Conservation (phyloP, 106 monocot genomes). For the Gastrodia elata region DNA sequence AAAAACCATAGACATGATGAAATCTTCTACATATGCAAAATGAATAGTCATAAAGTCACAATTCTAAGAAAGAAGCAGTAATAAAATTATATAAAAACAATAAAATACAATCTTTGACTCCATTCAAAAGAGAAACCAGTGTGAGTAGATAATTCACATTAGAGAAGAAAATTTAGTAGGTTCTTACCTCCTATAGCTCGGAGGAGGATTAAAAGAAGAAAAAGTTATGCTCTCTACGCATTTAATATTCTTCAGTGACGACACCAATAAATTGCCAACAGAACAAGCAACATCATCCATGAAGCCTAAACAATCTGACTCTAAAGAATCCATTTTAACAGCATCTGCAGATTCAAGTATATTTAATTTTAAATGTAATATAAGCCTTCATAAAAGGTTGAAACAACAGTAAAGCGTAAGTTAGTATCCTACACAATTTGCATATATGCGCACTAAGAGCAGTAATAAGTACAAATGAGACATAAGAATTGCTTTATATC, state of each 20-base stretch:
- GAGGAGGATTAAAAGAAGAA: conserved; percentile 98
- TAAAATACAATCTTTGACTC: background rate
- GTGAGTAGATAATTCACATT: background rate
- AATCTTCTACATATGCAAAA: background rate
- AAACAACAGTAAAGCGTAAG: background rate
- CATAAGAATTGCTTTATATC: background rate
- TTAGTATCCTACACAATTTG: background rate
- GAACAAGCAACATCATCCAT: conserved; percentile 70
- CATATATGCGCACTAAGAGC: background rate
- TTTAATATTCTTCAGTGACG: conserved; percentile 44
- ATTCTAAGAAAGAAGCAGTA: background rate
- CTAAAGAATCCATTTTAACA: conserved; percentile 43
- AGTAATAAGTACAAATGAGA: background rate
- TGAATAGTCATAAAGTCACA: background rate
- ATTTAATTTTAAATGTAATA: background rate
- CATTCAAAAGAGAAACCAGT: background rate
- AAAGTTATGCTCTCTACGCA: conserved; percentile 73
- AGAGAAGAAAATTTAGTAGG: background rate
- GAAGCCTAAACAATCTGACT: conserved; percentile 71
- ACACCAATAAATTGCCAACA: conserved; percentile 37
- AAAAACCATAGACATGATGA: background rate
- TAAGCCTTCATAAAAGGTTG: background rate
- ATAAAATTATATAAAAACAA: background rate
- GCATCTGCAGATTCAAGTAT: conserved; percentile 1
- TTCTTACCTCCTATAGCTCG: conserved; percentile 75